phyloP scores from a whole-genome alignment of 306 rosid species.

The Cicer chorassanicum region DNA sequence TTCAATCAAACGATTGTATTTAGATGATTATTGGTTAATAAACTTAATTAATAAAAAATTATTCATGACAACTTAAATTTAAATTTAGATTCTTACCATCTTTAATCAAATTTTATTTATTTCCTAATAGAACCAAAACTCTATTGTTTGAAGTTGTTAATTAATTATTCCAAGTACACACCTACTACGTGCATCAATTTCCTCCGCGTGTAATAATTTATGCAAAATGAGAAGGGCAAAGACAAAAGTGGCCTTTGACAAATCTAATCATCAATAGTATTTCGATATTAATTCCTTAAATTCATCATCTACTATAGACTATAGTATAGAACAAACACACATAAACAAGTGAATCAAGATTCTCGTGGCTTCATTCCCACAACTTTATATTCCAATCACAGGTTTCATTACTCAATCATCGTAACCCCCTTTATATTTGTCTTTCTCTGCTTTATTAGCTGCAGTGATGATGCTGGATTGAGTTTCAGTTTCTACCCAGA shows the following conservation, averaged over 20 bases:
- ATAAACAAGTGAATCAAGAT: slow-evolving; percentile 2
- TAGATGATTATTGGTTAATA: no score
- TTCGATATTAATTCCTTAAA: slow-evolving; percentile 23
- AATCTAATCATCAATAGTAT: neutral
- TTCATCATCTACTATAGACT: neutral
- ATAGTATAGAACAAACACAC: neutral
- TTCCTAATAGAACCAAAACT: no score
- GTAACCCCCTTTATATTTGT: neutral
- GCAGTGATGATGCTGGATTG: slow-evolving; percentile 17
- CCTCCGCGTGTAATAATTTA: slow-evolving; percentile 9
- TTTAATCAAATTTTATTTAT: no score
- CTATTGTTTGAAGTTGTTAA: no score
- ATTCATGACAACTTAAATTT: no score
- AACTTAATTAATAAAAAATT: no score
- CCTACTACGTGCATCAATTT: neutral
- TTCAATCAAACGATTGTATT: no score
- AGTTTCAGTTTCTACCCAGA: slow-evolving; percentile 30
- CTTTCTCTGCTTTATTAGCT: slow-evolving; percentile 4
- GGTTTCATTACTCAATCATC: slow-evolving; percentile 37
- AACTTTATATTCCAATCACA: slow-evolving; percentile 25
- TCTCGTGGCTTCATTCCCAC: neutral
- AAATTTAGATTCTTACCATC: no score
- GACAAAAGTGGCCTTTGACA: slow-evolving; percentile 11
- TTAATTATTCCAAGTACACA: no score
- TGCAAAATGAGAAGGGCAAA: slow-evolving; percentile 32